Evolutionary conservation across 2,329 filamentous ascomycete species (phyloP), one percentile per base, ranked within the genome.

Genomic region (Zymoseptoria brevis): DNA sequence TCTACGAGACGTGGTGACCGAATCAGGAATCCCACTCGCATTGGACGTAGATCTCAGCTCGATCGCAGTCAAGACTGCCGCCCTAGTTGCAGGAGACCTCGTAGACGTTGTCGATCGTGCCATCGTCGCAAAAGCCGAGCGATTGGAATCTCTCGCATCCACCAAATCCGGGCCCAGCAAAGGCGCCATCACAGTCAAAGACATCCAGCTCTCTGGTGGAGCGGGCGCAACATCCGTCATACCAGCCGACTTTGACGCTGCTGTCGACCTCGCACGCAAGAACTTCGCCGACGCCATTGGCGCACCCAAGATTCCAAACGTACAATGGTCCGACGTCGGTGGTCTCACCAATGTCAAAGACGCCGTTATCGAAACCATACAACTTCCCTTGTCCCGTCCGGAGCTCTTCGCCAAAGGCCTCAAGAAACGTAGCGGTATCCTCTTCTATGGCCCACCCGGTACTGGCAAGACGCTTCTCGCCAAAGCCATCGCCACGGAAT

Each of bases 231-330:
- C 86, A 26, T 89, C 88, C 56, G 80, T 99, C 9, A 92, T 86
- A 0, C 89, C 89, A 66, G 79, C 82, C 1, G 94, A 99, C 73
- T 93, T 97, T 65, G 91, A 96, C 57, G 77, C 87, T n/a, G 94
- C 94, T 0, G 93, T 99, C 3, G 93, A 97, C 60, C 90, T 92
- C 5, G 94, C 94, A 1, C 86, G 94, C 57, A 96, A 96, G 81
- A 97, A 96, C 75, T 99, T 99, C 72, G 93, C 94, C 5, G 94
- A 97, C 73, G 88, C 93, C 0, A 99, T 99, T 64, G 94, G 94
- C 22, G 94, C 94, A 4, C 94, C 94, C 2, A 97, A 97, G 81
- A 97, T 97, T 62, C 94, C 93, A 6, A 96, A 96, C 63, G 94
- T 99, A 6, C 87, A 87, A 21, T 99, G 93, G 93, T 88, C 93